Evolutionary conservation across 495 filamentous ascomycete species (phyloP).

Genomic region (Penicillium robsamsonii): DNA sequence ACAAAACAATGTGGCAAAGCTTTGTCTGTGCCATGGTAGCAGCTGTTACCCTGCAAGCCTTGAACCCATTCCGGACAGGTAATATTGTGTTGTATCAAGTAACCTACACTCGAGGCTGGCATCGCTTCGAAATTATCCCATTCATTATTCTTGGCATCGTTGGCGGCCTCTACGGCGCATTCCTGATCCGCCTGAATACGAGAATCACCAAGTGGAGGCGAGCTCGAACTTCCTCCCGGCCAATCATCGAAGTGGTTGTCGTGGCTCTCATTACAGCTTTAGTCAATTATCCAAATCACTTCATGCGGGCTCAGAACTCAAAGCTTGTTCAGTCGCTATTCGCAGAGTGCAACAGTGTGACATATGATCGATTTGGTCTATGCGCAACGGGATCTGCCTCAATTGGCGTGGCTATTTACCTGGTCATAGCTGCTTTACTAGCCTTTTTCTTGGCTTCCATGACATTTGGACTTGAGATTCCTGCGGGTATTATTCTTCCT

Average conservation of each 20-base stretch:
- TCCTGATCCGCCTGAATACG: slow-evolving; percentile 96
- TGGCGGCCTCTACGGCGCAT: slow-evolving; percentile 87
- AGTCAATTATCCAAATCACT: slow-evolving; percentile 91
- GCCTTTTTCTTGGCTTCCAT: slow-evolving; percentile 83
- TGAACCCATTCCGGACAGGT: slow-evolving; percentile 93
- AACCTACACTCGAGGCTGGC: slow-evolving; percentile 88
- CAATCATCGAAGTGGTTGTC: slow-evolving; percentile 71
- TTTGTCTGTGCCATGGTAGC: slow-evolving; percentile 99
- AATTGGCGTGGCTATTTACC: slow-evolving; percentile 70
- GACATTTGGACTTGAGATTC: slow-evolving; percentile 96
- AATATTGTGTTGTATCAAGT: slow-evolving; percentile 97
- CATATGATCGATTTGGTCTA: slow-evolving; percentile 81
- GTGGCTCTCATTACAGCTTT: slow-evolving; percentile 79
- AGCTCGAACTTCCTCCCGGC: slow-evolving; percentile 51
- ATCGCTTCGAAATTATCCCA: slow-evolving; percentile 89
- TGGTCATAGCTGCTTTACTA: slow-evolving; percentile 74
- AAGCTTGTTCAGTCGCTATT: slow-evolving; percentile 92
- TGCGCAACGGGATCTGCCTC: slow-evolving; percentile 74
- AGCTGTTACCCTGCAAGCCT: slow-evolving; percentile 84
- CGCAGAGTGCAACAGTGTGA: slow-evolving; percentile 75
- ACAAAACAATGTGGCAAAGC: slow-evolving; percentile 99
- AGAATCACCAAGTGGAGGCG: slow-evolving; percentile 79
- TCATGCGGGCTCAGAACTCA: slow-evolving; percentile 88
- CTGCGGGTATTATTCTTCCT: slow-evolving; percentile 92
- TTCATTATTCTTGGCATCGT: slow-evolving; percentile 85